These are phyloP conservation scores for Solanum appendiculatum DNA, from an alignment of 257 asterid genomes.

Conservation along the genomic window DNA sequence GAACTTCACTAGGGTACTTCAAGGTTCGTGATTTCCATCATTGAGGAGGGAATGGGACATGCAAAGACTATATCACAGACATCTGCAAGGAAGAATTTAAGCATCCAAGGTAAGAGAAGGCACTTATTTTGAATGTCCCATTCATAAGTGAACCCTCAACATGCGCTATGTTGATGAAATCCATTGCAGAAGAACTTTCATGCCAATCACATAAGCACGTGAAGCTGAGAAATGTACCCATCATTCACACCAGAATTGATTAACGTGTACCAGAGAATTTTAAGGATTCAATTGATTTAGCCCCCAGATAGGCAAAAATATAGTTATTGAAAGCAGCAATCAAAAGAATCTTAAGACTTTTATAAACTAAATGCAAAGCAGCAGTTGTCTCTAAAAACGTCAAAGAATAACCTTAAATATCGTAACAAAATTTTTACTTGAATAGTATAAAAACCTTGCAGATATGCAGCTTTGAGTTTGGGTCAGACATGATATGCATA, in stretches of 20 bases:
- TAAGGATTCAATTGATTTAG: not conserved
- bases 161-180: not conserved
- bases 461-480: not conserved
- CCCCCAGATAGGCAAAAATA: not conserved
- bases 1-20: not conserved
- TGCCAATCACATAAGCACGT: not conserved
- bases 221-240: not conserved
- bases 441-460: not conserved
- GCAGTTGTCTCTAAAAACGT: not conserved
- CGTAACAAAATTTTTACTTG: not conserved
- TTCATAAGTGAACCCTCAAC: not conserved
- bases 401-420: not conserved
- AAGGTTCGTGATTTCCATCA: not conserved
- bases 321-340: not conserved
- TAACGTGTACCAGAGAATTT: not conserved
- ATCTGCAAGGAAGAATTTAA: not conserved
- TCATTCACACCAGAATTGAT: not conserved
- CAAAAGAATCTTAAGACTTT: not conserved
- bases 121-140: not conserved
- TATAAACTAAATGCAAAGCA: not conserved
- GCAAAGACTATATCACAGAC: not conserved
- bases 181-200: not conserved
- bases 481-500: not conserved
- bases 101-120: not conserved
- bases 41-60: not conserved